Conservation (phyloP, 1,284 basidiomycete species). For the Trametes sp. region DNA sequence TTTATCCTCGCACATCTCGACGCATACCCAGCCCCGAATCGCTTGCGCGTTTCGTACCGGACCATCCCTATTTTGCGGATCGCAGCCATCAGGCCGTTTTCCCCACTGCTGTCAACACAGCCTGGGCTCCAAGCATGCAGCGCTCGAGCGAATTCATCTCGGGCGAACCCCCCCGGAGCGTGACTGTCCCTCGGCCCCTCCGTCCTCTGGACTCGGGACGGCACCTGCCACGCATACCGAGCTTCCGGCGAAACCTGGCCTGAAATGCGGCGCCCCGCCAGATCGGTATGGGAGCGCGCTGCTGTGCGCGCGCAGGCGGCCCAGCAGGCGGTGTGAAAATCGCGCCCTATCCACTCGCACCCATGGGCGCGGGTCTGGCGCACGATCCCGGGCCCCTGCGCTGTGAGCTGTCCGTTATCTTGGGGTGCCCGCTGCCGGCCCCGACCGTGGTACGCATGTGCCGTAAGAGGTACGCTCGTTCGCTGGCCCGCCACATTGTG, state of each 20-base stretch:
- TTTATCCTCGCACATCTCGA: background rate
- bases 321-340: slow-evolving; percentile 25
- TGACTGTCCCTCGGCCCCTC: slow-evolving; percentile 2
- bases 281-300: slow-evolving; percentile 27
- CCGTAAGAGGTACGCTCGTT: slow-evolving; percentile 21
- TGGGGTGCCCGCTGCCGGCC: slow-evolving; percentile 17
- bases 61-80: slow-evolving; percentile 15
- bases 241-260: slow-evolving; percentile 27
- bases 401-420: slow-evolving; percentile 12
- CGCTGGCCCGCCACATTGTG: slow-evolving; percentile 5
- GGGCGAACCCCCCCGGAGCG: slow-evolving; percentile 11
- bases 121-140: background rate
- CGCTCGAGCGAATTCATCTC: background rate
- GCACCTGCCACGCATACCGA: slow-evolving; percentile 23
- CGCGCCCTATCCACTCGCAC: slow-evolving; percentile 14
- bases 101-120: slow-evolving; percentile 9
- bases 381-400: slow-evolving; percentile 7
- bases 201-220: slow-evolving; percentile 17
- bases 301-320: slow-evolving; percentile 9
- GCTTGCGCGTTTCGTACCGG: slow-evolving; percentile 14
- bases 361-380: slow-evolving; percentile 17
- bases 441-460: slow-evolving; percentile 18
- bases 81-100: slow-evolving; percentile 5
- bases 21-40: background rate
- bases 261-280: slow-evolving; percentile 17